Conservation (phyloP, 164 flowering plant species). For the Magnolia kwangsiensis region DNA sequence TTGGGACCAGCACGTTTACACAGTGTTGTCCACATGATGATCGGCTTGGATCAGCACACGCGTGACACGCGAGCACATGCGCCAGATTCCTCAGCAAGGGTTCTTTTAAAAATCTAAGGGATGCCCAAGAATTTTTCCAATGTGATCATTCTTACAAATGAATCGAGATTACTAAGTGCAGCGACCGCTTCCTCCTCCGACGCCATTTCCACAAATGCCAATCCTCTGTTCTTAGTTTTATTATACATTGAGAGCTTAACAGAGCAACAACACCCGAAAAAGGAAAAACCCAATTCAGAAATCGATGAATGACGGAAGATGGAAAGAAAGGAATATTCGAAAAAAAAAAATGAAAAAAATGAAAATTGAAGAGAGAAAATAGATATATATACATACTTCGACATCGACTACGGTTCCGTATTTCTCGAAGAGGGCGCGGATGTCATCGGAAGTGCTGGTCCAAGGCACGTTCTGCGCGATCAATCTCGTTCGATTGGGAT, state of each 20-base stretch:
- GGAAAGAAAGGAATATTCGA: neutral
- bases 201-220: slow-evolving; percentile 78
- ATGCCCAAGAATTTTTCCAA: neutral
- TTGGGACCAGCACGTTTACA: no score
- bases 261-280: slow-evolving; percentile 12
- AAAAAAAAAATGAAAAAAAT: no score
- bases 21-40: no score
- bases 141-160: slow-evolving; percentile 44
- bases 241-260: slow-evolving; percentile 66
- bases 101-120: neutral
- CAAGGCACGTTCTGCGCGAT: slow-evolving; percentile 80
- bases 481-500: slow-evolving; percentile 34
- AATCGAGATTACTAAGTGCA: slow-evolving; percentile 61
- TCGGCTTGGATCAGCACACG: no score
- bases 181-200: slow-evolving; percentile 71
- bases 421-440: slow-evolving; percentile 57
- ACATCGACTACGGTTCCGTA: slow-evolving; percentile 64
- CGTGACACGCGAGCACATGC: no score
- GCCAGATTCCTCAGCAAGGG: neutral
- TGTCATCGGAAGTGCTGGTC: slow-evolving; percentile 58
- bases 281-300: slow-evolving; percentile 9
- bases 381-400: slow-evolving; percentile 41
- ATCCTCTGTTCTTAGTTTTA: slow-evolving; percentile 65
- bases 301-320: neutral
- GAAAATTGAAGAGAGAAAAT: neutral